These are phyloP conservation scores for Butyriboletus loyo DNA, from an alignment of 768 basidiomycete species.

Conservation along the genomic window DNA sequence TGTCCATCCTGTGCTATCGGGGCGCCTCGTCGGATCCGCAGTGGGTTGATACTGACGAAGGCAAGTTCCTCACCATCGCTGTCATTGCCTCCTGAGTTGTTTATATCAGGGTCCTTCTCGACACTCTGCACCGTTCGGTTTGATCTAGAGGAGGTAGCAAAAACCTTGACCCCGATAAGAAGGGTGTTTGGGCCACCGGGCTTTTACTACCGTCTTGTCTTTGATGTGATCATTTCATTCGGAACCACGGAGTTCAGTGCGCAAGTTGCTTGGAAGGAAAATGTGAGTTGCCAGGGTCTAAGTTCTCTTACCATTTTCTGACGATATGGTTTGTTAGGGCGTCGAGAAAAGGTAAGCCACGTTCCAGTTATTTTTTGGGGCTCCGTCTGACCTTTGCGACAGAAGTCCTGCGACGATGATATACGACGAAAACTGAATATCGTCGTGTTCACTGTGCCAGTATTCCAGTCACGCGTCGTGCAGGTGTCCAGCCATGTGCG, in stretches of 20 bases:
- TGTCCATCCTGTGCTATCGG: conserved; percentile 12
- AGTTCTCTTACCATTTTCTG: background rate
- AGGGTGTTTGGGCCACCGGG: background rate
- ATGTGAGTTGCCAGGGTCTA: background rate
- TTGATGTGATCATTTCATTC: conserved; percentile 15
- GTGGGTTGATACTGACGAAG: conserved; percentile 9
- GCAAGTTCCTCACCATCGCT: background rate
- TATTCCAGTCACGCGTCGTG: background rate
- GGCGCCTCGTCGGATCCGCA: conserved; percentile 2
- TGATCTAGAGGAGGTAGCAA: conserved; percentile 5
- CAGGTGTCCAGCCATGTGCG: background rate
- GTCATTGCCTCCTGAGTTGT: background rate
- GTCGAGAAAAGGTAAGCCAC: conserved; percentile 9
- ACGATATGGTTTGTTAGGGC: background rate
- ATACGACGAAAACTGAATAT: conserved; percentile 3
- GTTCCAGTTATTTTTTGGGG: no score
- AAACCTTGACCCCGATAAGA: background rate
- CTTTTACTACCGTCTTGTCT: background rate
- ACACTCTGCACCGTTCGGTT: conserved; percentile 6
- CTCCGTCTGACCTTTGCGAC: background rate
- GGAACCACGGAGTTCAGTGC: conserved; percentile 26
- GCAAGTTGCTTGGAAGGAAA: conserved; percentile 8
- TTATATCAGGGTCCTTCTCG: conserved; percentile 6
- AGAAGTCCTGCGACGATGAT: conserved; percentile 5
- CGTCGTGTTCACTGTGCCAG: background rate